Evolutionary conservation across 371 early-diverging fungal genomes (phyloP).

Genomic region (Dinochytrium kinnereticum): DNA sequence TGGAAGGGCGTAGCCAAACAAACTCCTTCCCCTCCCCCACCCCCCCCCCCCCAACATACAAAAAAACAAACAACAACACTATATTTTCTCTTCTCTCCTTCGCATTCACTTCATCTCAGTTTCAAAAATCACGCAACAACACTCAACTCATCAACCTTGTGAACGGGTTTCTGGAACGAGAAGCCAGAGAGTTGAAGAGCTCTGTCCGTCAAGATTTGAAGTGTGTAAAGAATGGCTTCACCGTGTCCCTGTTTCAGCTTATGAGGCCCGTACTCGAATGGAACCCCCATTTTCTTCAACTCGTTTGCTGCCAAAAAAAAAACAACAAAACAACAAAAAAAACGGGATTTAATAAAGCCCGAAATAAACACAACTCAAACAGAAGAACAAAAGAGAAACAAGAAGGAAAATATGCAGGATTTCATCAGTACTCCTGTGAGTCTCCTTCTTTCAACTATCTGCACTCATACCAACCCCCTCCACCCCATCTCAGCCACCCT

Average conservation of each 20-base stretch:
- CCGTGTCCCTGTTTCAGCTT: conserved; percentile 60
- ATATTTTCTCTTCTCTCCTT: conserved; percentile 51
- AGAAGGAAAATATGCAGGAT: too few species aligned
- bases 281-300: conserved; percentile 47
- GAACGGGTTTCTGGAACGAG: conserved; percentile 50
- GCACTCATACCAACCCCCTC: too few species aligned
- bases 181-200: conserved; percentile 41
- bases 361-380: too few species aligned
- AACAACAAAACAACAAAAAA: too few species aligned
- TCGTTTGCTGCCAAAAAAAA: conserved; percentile 39
- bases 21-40: background rate
- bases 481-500: too few species aligned
- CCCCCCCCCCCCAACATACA: too few species aligned
- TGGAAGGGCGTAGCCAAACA: too few species aligned
- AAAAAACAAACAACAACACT: background rate
- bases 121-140: conserved; percentile 13
- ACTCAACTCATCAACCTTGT: conserved; percentile 55
- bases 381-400: too few species aligned
- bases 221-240: conserved; percentile 47
- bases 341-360: too few species aligned
- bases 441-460: too few species aligned
- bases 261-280: conserved; percentile 50
- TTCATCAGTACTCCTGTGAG: too few species aligned
- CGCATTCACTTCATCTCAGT: conserved; percentile 57
- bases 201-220: conserved; percentile 49